These are phyloP conservation scores for Russula abietina DNA, from an alignment of 768 basidiomycete species.

Conservation along the genomic window DNA sequence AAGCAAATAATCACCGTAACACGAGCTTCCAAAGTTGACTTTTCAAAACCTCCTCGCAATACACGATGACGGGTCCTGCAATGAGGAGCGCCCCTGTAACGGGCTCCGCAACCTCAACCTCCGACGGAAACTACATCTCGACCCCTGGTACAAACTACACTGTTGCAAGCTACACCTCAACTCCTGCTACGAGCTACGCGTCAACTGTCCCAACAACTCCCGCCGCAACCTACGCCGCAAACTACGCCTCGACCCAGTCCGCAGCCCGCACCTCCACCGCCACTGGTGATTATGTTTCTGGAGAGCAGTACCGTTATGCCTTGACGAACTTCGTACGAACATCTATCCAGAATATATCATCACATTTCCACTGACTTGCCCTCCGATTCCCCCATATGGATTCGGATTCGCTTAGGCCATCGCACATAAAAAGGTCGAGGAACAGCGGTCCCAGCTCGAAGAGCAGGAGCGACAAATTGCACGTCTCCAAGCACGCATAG, in stretches of 20 bases:
- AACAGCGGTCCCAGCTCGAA: constrained; percentile 70
- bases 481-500: constrained; percentile 60
- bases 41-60: neutral
- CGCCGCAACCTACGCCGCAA: too few species aligned
- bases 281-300: constrained; percentile 34
- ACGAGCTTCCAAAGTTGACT: neutral
- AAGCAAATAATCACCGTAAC: too few species aligned
- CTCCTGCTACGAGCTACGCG: neutral
- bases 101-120: neutral
- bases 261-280: neutral
- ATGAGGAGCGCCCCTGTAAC: neutral
- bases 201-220: too few species aligned
- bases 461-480: constrained; percentile 83
- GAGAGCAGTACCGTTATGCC: constrained; percentile 77
- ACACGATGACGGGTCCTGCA: too few species aligned
- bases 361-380: neutral
- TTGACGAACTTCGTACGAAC: constrained; percentile 62
- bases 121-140: neutral
- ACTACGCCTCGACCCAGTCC: neutral
- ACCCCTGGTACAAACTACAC: neutral
- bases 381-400: neutral
- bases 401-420: constrained; percentile 47
- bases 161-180: neutral
- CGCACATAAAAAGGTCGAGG: constrained; percentile 84
- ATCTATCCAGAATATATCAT: neutral